Conservation (phyloP, 345 rosid species). For the Boechera retrofracta region DNA sequence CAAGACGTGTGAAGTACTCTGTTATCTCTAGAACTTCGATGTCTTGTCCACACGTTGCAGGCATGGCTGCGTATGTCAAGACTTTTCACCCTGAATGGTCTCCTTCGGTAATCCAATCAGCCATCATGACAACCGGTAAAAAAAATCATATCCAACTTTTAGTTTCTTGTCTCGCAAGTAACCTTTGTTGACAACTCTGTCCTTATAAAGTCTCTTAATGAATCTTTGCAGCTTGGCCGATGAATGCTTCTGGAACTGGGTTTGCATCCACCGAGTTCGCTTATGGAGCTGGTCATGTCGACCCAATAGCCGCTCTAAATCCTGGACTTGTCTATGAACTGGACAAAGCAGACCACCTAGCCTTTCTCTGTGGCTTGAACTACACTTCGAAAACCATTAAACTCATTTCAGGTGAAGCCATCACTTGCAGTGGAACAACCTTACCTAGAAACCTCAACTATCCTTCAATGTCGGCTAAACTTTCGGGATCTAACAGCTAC, state of each 20-base stretch:
- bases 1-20: slow-evolving; percentile 36
- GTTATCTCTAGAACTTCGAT: slow-evolving; percentile 57
- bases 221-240: slow-evolving; percentile 46
- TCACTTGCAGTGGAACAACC: slow-evolving; percentile 39
- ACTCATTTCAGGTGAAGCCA: slow-evolving; percentile 44
- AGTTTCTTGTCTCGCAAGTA: slow-evolving; percentile 5
- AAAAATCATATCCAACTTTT: background rate
- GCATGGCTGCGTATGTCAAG: slow-evolving; percentile 52
- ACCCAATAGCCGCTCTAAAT: slow-evolving; percentile 53
- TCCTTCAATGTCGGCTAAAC: slow-evolving; percentile 50
- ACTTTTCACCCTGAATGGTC: slow-evolving; percentile 61
- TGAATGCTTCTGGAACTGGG: slow-evolving; percentile 38
- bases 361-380: slow-evolving; percentile 53
- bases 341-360: slow-evolving; percentile 46
- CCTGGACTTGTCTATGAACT: slow-evolving; percentile 54
- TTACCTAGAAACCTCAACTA: slow-evolving; percentile 56
- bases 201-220: background rate
- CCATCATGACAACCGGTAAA: slow-evolving; percentile 67
- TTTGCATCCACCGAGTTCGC: slow-evolving; percentile 45
- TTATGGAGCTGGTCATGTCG: slow-evolving; percentile 63
- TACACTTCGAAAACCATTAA: slow-evolving; percentile 22
- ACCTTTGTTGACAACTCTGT: background rate
- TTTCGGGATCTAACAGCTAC: slow-evolving; percentile 6
- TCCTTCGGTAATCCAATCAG: slow-evolving; percentile 60
- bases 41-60: slow-evolving; percentile 64